Conservation (phyloP, 2,329 filamentous ascomycete species). For the Alternaria viburni region DNA sequence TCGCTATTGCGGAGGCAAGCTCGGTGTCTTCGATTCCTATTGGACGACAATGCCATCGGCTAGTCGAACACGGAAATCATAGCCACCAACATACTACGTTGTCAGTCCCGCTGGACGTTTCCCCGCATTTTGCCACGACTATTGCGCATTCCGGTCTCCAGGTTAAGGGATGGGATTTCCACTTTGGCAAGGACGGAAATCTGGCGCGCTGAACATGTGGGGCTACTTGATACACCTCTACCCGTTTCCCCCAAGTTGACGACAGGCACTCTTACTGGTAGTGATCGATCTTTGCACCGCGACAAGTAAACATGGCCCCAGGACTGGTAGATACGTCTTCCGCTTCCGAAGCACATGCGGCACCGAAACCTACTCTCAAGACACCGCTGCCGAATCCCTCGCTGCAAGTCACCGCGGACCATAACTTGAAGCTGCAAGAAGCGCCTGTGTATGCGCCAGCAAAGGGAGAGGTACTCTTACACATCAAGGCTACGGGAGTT, state of each 20-base stretch:
- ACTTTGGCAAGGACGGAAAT: background rate
- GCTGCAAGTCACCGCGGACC: slow-evolving; percentile 66
- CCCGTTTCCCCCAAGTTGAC: background rate
- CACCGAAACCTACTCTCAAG: slow-evolving; percentile 21
- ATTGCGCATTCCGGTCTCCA: background rate
- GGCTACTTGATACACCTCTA: background rate
- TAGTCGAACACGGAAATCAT: slow-evolving; percentile 14
- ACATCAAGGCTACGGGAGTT: slow-evolving; percentile 68
- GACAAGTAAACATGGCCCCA: slow-evolving; percentile 11
- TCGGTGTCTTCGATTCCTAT: background rate
- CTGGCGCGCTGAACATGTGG: slow-evolving; percentile 2
- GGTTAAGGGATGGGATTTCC: background rate
- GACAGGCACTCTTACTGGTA: background rate
- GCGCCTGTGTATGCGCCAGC: slow-evolving; percentile 63
- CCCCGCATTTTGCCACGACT: slow-evolving; percentile 14
- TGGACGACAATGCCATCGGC: background rate
- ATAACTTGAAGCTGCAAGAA: slow-evolving; percentile 63
- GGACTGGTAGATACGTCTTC: background rate
- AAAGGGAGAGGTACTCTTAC: slow-evolving; percentile 63
- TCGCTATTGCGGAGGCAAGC: background rate
- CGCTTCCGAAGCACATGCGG: slow-evolving; percentile 4
- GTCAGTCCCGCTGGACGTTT: background rate
- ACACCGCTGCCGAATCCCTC: slow-evolving; percentile 58
- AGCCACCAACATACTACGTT: slow-evolving; percentile 10
- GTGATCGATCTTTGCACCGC: background rate